phyloP scores from a whole-genome alignment of 805 yeast genomes.

The Metschnikowia cerradonensis region DNA sequence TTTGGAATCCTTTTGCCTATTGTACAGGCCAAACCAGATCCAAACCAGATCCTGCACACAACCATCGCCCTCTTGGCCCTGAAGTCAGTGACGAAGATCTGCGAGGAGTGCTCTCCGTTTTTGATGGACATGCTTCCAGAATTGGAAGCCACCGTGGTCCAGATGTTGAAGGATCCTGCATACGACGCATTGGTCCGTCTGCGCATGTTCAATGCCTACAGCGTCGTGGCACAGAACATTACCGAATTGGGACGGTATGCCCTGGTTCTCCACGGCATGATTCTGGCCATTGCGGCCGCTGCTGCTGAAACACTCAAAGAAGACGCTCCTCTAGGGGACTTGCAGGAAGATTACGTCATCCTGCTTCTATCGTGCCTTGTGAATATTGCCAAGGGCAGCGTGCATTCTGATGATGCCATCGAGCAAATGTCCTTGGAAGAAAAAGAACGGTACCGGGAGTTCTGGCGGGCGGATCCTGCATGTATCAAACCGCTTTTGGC shows the following conservation, averaged over 20 bases:
- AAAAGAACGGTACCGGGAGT: conserved; percentile 22
- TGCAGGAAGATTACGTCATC: conserved; percentile 42
- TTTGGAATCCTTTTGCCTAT: conserved; percentile 52
- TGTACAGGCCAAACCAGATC: conserved; percentile 22
- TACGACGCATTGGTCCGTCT: conserved; percentile 50
- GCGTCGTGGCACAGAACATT: conserved; percentile 56
- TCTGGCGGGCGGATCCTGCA: conserved; percentile 50
- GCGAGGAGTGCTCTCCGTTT: conserved; percentile 48
- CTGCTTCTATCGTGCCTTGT: conserved; percentile 60
- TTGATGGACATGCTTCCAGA: conserved; percentile 42
- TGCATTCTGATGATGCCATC: conserved; percentile 51
- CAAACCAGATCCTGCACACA: conserved; percentile 11
- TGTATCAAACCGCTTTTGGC: conserved; percentile 41
- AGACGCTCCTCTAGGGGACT: conserved; percentile 15
- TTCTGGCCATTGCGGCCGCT: conserved; percentile 19
- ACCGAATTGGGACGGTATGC: conserved; percentile 39
- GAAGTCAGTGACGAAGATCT: conserved; percentile 54
- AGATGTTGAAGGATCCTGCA: conserved; percentile 39
- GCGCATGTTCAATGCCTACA: conserved; percentile 57
- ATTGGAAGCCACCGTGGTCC: conserved; percentile 45
- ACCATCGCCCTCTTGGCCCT: conserved; percentile 35
- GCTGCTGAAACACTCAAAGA: conserved; percentile 9
- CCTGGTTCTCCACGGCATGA: conserved; percentile 18
- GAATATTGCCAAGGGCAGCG: conserved; percentile 70
- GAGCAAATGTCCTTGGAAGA: conserved; percentile 35